phyloP scores from a whole-genome alignment of 805 yeast species.

The Naumovozyma castellii region DNA sequence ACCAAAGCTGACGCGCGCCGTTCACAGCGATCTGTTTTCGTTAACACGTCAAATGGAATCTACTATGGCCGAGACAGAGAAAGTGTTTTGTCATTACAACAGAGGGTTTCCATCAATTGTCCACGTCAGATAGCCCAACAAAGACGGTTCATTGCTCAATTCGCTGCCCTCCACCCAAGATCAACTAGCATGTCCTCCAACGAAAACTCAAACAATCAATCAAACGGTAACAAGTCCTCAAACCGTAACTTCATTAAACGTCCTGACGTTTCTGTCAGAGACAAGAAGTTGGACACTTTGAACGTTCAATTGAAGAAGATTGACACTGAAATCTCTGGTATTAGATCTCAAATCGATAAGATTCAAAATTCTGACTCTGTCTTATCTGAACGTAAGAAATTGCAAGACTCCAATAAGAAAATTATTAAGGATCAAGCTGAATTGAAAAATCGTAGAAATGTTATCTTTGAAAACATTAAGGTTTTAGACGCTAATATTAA shows the following conservation, averaged over 20 bases:
- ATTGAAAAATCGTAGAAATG: constrained; percentile 37
- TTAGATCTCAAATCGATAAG: constrained; percentile 46
- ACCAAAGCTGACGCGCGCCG: too few species aligned
- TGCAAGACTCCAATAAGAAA: constrained; percentile 37
- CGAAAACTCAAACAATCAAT: not conserved
- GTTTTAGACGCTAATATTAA: constrained; percentile 59
- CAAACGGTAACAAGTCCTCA: constrained; percentile 2
- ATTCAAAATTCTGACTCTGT: constrained; percentile 39
- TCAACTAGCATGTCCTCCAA: constrained; percentile 7
- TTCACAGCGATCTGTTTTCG: too few species aligned
- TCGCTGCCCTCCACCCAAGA: not conserved
- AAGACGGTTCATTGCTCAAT: too few species aligned
- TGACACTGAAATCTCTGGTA: constrained; percentile 43
- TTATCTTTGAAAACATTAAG: constrained; percentile 56
- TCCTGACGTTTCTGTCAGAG: constrained; percentile 62
- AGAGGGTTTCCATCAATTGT: too few species aligned
- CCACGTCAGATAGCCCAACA: too few species aligned
- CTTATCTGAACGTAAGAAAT: constrained; percentile 46
- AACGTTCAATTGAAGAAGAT: constrained; percentile 54
- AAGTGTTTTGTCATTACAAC: too few species aligned
- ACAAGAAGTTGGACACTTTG: constrained; percentile 45
- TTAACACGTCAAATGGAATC: too few species aligned
- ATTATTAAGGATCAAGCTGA: constrained; percentile 40
- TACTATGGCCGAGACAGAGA: too few species aligned
- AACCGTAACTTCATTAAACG: constrained; percentile 42